Evolutionary conservation across 805 yeast species (phyloP).

Genomic region (Ogataea sp.): DNA sequence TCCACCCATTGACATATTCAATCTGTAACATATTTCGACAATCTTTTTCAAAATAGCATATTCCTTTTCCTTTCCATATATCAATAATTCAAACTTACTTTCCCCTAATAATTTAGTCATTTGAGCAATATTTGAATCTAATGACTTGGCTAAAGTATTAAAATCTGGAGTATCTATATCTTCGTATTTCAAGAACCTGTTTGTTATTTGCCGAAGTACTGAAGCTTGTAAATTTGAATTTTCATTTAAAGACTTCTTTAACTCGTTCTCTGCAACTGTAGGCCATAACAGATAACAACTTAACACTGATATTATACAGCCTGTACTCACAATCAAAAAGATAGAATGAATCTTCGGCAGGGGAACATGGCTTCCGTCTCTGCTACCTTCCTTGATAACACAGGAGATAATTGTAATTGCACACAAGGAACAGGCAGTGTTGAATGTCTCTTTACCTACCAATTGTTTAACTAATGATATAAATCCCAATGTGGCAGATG

Average conservation of each 20-base stretch:
- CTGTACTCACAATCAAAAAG: slow-evolving; percentile 49
- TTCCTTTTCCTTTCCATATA: slow-evolving; percentile 49
- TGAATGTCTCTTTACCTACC: slow-evolving; percentile 60
- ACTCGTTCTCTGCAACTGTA: slow-evolving; percentile 38
- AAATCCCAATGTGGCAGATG: slow-evolving; percentile 50
- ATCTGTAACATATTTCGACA: slow-evolving; percentile 41
- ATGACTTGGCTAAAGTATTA: slow-evolving; percentile 24
- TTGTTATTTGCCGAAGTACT: slow-evolving; percentile 36
- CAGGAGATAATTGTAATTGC: slow-evolving; percentile 65
- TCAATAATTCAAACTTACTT: slow-evolving; percentile 49
- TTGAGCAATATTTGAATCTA: slow-evolving; percentile 31
- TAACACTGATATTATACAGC: slow-evolving; percentile 50
- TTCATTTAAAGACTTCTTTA: slow-evolving; percentile 40
- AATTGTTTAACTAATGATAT: slow-evolving; percentile 65
- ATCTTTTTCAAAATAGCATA: slow-evolving; percentile 35
- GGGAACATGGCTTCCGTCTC: slow-evolving; percentile 51
- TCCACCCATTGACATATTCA: slow-evolving; percentile 57
- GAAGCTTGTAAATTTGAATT: slow-evolving; percentile 45
- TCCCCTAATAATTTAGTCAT: slow-evolving; percentile 43
- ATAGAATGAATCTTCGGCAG: slow-evolving; percentile 43
- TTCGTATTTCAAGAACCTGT: slow-evolving; percentile 42
- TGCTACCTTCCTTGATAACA: slow-evolving; percentile 65
- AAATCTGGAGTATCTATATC: slow-evolving; percentile 32
- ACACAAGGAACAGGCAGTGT: slow-evolving; percentile 75
- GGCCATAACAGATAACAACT: slow-evolving; percentile 65